Conservation (phyloP, 2,329 filamentous ascomycete genomes). For the Scleromitrula shiraiana region DNA sequence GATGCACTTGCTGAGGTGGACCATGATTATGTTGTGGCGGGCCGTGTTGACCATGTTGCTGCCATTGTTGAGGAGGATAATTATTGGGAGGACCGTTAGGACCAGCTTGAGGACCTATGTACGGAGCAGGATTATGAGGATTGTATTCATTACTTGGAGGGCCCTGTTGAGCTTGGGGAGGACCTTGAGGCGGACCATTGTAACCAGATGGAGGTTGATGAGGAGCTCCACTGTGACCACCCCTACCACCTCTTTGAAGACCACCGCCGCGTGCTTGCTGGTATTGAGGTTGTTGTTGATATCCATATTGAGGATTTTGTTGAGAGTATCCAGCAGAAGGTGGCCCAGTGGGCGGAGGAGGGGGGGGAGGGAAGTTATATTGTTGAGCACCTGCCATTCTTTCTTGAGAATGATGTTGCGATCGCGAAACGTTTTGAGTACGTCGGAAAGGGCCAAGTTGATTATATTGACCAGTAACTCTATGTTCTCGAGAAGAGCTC, state of each 20-base stretch:
- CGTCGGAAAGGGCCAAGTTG: not conserved
- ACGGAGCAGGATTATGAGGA: slow-evolving; percentile 25
- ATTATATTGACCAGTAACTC: not conserved
- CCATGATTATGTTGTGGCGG: slow-evolving; percentile 17
- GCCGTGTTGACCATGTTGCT: slow-evolving; percentile 14
- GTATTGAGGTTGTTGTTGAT: slow-evolving; percentile 22
- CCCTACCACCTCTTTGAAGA: slow-evolving; percentile 26
- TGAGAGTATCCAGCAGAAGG: slow-evolving; percentile 22
- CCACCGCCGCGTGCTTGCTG: slow-evolving; percentile 27
- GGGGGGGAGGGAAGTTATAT: slow-evolving; percentile 31
- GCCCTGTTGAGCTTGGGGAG: slow-evolving; percentile 20
- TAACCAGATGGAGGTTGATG: slow-evolving; percentile 25
- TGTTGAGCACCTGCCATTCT: slow-evolving; percentile 26
- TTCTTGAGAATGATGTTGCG: not conserved
- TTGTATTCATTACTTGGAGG: slow-evolving; percentile 22
- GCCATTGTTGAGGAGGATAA: slow-evolving; percentile 24
- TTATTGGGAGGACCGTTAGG: slow-evolving; percentile 18
- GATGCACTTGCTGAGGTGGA: slow-evolving; percentile 21
- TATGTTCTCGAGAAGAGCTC: not conserved
- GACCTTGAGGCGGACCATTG: slow-evolving; percentile 17
- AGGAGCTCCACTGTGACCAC: slow-evolving; percentile 22
- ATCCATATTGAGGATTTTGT: slow-evolving; percentile 25
- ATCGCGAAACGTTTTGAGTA: not conserved
- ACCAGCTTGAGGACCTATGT: slow-evolving; percentile 29
- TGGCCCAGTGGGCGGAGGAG: slow-evolving; percentile 26